Base-by-base conservation (phyloP, 2,329 filamentous ascomycete genomes). In the Acephala macrosclerotiorum region DNA sequence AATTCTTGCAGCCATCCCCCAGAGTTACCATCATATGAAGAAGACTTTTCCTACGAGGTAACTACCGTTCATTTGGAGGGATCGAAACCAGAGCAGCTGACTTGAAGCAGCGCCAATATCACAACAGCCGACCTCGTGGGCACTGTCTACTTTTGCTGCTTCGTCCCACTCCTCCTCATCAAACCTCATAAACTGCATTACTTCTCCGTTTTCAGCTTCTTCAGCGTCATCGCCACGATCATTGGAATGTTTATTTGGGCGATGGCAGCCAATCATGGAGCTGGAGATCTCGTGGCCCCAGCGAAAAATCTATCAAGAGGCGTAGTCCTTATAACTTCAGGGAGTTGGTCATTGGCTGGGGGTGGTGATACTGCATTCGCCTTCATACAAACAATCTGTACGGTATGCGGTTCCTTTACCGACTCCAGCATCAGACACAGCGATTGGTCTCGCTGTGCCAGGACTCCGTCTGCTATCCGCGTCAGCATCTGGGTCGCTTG, bases 1-100 rank as follows among this genome's bases (percentile, higher is more conserved):
- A 3, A 58, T 66, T 4, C 57, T 71, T 20, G 42, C 56, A 20
- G 45, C 61, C 14, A 70, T 68, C 22, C 70, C 68, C 35, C 68
- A 66, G 35, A 40, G 49, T 40, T 61, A 66, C 60, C 25, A 64
- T 56, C 42, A 63, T 42, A 60, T 71, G 66, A 38, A 57, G 51
- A 66, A 70, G 58, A 66, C 67, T 57, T 60, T 71, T 36, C 63
- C 61, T 35, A 22, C 57, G 62, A 33, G 29, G 29, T 33, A 33
- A 5, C 4, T 33, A 33, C 4, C 9, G 29, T 33, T 33, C 9
- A 5, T 33, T 33, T 4, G 9, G 29, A 9, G 29, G 29, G 4
- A 33, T 9, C 9, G 29, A 9, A 4, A 33, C 9, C 4, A 33
- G 29, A 5, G 29, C 4, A 9, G 29, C 29, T 33, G 9, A 33